Evolutionary conservation across 78 protist species (phyloP), one percentile per base, ranked within the genome.

Genomic region (Dictyostelium brefeldianum): DNA sequence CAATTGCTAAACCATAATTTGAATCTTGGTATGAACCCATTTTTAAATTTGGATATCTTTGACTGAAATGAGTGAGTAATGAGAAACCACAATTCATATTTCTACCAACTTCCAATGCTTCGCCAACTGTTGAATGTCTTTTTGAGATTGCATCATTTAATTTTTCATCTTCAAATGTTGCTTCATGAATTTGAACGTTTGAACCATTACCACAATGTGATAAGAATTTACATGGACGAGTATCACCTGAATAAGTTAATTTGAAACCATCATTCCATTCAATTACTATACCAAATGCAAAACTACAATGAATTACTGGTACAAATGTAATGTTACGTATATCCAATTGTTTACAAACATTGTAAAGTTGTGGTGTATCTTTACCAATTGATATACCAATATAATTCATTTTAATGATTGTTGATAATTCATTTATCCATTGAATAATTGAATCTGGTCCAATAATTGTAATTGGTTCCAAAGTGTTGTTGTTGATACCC

Each of bases 161-260:
- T 67, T 96, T 20, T 3, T 81, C 98, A 56, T 97, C 98, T 8
- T 96, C 98, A 22, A 98, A 97, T 25, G 99, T 98, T 25, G 99
- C 98, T 84, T 98, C 99, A 83, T 98, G 99, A 10, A 98, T 47
- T n/a, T 96, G 62, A 5, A 98, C 48, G 4, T 15, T 46, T 25
- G 97, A 95, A 29, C 46, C 92, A 14, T 0, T 18, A 18, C 97
- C 97, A 4, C 27, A 81, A 29, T 41, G 47, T 18, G 83, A 89
- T 0, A 97, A n/a, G 1, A 1, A 1, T 25, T 48, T 36, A 75
- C 97, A 91, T 9, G 99, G 99, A 31, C 98, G 83, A 43, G 99
- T 96, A 79, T 98, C 99, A 0, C 99, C 99, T 2, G 97, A 92
- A 92, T 92, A 98, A 6, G 91, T 59, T 22, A 90, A 0, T n/a